Conservation (phyloP, 192 early-diverging fungal species). For the Spizellomyces sp. region DNA sequence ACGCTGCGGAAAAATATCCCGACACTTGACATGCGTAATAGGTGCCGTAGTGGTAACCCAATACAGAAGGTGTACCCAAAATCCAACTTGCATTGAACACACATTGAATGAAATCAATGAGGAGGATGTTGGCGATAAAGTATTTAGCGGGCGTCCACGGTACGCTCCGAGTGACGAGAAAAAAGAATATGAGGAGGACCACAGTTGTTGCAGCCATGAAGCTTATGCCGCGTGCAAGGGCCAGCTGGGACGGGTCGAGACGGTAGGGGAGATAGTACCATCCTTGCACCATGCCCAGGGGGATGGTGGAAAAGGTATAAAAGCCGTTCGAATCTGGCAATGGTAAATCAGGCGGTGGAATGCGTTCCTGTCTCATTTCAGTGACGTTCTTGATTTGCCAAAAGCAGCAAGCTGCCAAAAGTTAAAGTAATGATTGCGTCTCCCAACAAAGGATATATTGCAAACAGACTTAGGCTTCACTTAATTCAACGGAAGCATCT, state of each 20-base stretch:
- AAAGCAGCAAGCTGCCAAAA: no score
- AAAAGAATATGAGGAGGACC: neutral
- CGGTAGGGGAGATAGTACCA: neutral
- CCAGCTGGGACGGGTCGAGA: neutral
- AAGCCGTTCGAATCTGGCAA: neutral
- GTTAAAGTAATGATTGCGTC: no score
- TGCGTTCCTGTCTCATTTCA: neutral
- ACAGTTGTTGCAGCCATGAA: neutral
- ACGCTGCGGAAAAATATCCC: neutral
- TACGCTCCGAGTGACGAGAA: neutral
- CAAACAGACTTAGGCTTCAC: no score
- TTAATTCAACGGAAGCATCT: no score
- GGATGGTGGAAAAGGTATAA: neutral
- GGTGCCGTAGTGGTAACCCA: neutral
- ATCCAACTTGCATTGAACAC: neutral
- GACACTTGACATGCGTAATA: neutral
- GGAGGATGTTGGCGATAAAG: neutral
- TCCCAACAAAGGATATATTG: no score
- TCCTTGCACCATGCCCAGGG: neutral
- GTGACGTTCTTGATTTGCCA: no score
- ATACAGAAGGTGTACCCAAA: neutral
- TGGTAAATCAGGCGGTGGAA: neutral
- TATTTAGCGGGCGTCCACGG: neutral
- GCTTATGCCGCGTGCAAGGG: neutral
- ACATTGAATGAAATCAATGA: neutral